Conservation (phyloP, 768 basidiomycete genomes). For the Trametopsis cervina region DNA sequence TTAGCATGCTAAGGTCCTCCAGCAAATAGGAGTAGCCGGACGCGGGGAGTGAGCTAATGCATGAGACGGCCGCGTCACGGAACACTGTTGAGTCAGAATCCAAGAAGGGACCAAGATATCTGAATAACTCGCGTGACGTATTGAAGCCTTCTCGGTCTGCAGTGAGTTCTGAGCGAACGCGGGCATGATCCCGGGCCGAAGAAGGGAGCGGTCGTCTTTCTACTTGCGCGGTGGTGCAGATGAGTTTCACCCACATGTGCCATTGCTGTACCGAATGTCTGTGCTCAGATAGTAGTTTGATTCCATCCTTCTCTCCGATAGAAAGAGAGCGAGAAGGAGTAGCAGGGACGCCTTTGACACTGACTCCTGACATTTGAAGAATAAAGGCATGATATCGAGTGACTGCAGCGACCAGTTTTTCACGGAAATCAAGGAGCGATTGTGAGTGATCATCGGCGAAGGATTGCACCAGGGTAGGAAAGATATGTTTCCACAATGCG, state of each 20-base stretch:
- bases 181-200: conserved; percentile 54
- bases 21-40: conserved; percentile 72
- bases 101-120: conserved; percentile 80
- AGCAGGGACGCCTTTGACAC: conserved; percentile 26
- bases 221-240: conserved; percentile 75
- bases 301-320: conserved; percentile 42
- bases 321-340: conserved; percentile 40
- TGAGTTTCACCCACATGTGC: conserved; percentile 76
- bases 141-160: conserved; percentile 78
- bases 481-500: conserved; percentile 68
- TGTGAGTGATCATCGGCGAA: conserved; percentile 43
- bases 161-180: conserved; percentile 64
- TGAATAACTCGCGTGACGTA: conserved; percentile 78
- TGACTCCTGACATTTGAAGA: conserved; percentile 67
- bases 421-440: conserved; percentile 48
- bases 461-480: conserved; percentile 53
- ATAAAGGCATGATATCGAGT: conserved; percentile 68
- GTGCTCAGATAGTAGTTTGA: conserved; percentile 49
- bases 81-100: conserved; percentile 81
- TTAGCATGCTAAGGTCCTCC: conserved; percentile 76
- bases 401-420: conserved; percentile 59
- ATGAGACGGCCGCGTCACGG: conserved; percentile 79
- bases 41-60: conserved; percentile 82
- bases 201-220: conserved; percentile 50
- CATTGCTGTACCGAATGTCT: conserved; percentile 64